These are phyloP conservation scores for Aquilaria sinensis DNA, from an alignment of 345 rosid genomes.

Conservation along the genomic window DNA sequence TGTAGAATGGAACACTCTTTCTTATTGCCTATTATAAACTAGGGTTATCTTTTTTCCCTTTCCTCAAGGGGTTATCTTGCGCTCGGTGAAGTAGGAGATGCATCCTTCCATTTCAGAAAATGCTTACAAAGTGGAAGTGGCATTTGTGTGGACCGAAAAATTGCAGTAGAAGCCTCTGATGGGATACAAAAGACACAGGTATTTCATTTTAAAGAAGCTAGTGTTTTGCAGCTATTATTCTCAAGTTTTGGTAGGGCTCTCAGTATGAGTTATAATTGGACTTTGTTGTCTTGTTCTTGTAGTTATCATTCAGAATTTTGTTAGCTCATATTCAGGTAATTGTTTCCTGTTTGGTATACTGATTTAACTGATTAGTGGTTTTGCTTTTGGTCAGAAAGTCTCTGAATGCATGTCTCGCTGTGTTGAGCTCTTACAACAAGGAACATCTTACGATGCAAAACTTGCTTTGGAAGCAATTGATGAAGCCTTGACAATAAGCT, in stretches of 20 bases:
- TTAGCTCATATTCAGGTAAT: too few species aligned
- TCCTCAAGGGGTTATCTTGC: conserved; percentile 64
- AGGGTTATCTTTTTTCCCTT: conserved; percentile 5
- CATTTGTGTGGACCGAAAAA: conserved; percentile 60
- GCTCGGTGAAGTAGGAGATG: conserved; percentile 81
- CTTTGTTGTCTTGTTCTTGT: too few species aligned
- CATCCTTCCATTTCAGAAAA: conserved; percentile 53
- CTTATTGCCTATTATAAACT: conserved; percentile 5
- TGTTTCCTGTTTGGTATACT: background rate
- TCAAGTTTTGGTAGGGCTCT: background rate
- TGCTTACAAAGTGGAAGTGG: conserved; percentile 72
- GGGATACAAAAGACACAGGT: conserved; percentile 82
- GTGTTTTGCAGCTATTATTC: background rate
- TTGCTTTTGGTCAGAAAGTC: conserved; percentile 59
- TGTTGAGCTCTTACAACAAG: conserved; percentile 40
- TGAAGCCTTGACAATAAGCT: conserved; percentile 62
- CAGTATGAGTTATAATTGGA: too few species aligned
- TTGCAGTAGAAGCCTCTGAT: conserved; percentile 80
- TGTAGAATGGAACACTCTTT: background rate
- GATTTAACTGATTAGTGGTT: conserved; percentile 15
- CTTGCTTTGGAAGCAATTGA: conserved; percentile 58
- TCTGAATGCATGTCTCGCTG: conserved; percentile 54
- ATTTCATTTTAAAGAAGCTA: background rate
- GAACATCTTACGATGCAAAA: conserved; percentile 40
- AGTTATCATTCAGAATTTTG: too few species aligned